These are phyloP conservation scores for Murraya koenigii DNA, from an alignment of 345 rosid genomes.

Conservation along the genomic window DNA sequence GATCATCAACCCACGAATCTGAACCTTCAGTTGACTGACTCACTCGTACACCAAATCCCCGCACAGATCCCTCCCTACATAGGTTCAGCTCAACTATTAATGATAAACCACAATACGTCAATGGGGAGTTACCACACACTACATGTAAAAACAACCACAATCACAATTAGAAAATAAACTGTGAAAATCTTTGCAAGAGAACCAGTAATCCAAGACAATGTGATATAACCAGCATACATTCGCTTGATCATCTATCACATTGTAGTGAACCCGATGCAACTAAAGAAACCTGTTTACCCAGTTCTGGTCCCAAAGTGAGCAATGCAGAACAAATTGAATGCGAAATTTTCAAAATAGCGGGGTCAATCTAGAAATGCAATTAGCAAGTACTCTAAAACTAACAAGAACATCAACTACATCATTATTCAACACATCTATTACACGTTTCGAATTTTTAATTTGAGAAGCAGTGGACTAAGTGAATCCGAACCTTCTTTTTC, in stretches of 20 bases:
- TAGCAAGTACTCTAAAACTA: neutral
- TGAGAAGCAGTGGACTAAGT: neutral
- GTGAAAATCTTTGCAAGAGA: neutral
- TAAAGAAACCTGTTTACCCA: neutral
- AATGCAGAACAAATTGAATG: neutral
- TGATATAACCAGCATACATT: neutral
- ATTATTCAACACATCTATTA: neutral
- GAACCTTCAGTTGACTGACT: constrained; percentile 68
- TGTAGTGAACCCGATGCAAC: neutral
- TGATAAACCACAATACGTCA: neutral
- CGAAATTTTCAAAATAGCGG: neutral
- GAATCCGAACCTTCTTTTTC: constrained; percentile 48
- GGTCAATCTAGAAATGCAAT: neutral
- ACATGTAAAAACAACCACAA: neutral
- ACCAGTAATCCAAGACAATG: neutral
- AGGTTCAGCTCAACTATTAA: constrained; percentile 6
- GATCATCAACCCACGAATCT: constrained; percentile 97
- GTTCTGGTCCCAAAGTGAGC: neutral
- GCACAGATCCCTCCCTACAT: constrained; percentile 75
- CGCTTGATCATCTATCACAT: neutral
- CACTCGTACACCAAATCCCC: constrained; percentile 74
- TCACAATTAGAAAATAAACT: constrained; percentile 2
- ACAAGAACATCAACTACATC: neutral
- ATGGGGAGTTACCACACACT: neutral
- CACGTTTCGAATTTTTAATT: neutral